A percentile compares a stretch with the other conserved stretches of the same genome.
Evolutionary conservation across 768 basidiomycete species (phyloP).

Genomic region (Pisolithus marmoratus): DNA sequence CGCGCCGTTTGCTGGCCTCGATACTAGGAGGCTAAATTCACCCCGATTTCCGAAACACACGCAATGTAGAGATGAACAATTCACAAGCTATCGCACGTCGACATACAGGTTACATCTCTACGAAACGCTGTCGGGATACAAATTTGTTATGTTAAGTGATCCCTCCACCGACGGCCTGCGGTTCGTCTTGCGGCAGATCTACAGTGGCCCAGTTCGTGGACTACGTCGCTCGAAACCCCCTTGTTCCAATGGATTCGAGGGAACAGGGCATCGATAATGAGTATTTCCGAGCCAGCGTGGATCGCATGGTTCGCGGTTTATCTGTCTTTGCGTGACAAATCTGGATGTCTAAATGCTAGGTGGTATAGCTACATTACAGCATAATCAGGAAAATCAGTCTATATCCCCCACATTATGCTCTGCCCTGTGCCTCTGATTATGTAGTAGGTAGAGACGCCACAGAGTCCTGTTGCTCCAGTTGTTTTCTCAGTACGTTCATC

Average conservation of each 20-base stretch:
- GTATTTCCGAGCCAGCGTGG: slow-evolving; percentile 76
- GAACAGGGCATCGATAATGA: slow-evolving; percentile 90
- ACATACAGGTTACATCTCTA: slow-evolving; percentile 91
- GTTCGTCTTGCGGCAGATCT: slow-evolving; percentile 80
- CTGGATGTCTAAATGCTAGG: slow-evolving; percentile 4
- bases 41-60: background rate
- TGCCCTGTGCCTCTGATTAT: background rate
- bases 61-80: slow-evolving; percentile 73
- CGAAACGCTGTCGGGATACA: slow-evolving; percentile 89
- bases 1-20: slow-evolving; percentile 3
- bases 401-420: background rate
- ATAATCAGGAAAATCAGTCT: slow-evolving; percentile 10
- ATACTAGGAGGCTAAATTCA: no score
- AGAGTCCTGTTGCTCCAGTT: slow-evolving; percentile 59
- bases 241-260: slow-evolving; percentile 76
- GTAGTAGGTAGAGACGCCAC: background rate
- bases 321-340: slow-evolving; percentile 35
- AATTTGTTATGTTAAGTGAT: slow-evolving; percentile 92
- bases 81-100: slow-evolving; percentile 86
- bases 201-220: slow-evolving; percentile 92
- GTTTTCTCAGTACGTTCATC: slow-evolving; percentile 77
- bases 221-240: slow-evolving; percentile 89
- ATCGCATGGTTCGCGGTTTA: slow-evolving; percentile 64
- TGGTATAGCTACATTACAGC: slow-evolving; percentile 18
- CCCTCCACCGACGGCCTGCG: slow-evolving; percentile 78